A percentile compares a stretch with the other conserved stretches of the same genome.
These are phyloP conservation scores for Platanus orientalis DNA, from an alignment of 164 flowering plant genomes.

Conservation along the genomic window DNA sequence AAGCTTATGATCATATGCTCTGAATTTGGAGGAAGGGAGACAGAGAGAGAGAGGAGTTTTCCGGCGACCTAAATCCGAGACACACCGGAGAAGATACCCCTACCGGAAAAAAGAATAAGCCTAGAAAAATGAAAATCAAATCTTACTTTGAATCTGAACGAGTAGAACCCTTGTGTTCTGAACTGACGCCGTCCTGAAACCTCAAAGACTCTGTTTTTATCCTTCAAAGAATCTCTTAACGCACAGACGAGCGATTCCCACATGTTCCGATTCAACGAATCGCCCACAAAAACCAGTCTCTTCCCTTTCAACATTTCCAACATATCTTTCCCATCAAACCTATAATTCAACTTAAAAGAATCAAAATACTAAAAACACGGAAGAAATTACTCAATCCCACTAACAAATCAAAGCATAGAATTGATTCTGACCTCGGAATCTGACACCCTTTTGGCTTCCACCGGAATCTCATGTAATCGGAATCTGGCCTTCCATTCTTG, in stretches of 20 bases:
- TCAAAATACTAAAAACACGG: neutral
- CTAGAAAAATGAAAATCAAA: neutral
- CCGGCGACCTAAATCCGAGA: too few species aligned
- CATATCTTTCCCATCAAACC: constrained; percentile 45
- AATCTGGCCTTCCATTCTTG: constrained; percentile 52
- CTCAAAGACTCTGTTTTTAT: constrained; percentile 33
- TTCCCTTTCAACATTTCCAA: constrained; percentile 51
- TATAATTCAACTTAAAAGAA: constrained; percentile 3
- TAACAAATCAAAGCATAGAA: neutral
- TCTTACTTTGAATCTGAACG: constrained; percentile 45
- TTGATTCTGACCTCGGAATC: constrained; percentile 35
- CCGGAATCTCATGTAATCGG: constrained; percentile 27
- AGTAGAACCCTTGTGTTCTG: constrained; percentile 41
- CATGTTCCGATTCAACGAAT: constrained; percentile 66
- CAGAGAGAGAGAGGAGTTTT: too few species aligned
- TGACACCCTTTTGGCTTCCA: constrained; percentile 51
- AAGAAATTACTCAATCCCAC: too few species aligned
- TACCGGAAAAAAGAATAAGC: neutral
- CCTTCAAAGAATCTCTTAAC: constrained; percentile 28
- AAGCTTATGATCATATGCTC: too few species aligned
- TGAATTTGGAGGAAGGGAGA: too few species aligned
- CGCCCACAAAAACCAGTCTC: constrained; percentile 59
- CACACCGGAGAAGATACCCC: too few species aligned
- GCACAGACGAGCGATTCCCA: constrained; percentile 64
- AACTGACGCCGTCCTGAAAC: constrained; percentile 39